These are phyloP conservation scores for Eucalyptus albens DNA, from an alignment of 345 rosid genomes.

Conservation along the genomic window DNA sequence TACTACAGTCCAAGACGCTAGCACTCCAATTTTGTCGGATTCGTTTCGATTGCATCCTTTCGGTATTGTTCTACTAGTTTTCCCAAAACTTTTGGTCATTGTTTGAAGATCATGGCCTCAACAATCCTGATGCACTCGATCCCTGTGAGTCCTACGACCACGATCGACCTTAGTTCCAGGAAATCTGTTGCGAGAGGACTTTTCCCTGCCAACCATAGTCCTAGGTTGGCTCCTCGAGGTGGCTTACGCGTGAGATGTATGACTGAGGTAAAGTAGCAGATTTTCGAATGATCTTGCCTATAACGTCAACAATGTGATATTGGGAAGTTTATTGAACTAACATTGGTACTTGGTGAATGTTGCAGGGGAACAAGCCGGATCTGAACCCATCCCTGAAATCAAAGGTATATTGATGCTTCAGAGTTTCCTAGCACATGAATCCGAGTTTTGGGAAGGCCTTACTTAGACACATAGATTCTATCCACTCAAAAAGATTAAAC, in stretches of 20 bases:
- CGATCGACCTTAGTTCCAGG: background rate
- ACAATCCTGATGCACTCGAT: background rate
- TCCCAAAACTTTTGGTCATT: background rate
- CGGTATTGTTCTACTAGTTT: background rate
- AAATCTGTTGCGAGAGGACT: background rate
- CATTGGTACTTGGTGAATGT: background rate
- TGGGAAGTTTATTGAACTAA: background rate
- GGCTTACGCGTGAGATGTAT: background rate
- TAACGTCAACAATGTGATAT: background rate
- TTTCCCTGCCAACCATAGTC: background rate
- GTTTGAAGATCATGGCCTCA: background rate
- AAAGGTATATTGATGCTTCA: background rate
- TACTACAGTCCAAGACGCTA: background rate
- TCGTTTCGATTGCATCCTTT: background rate
- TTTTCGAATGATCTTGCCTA: background rate
- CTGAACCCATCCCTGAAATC: background rate
- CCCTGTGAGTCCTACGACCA: constrained; percentile 13
- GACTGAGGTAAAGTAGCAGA: background rate
- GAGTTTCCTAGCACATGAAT: background rate
- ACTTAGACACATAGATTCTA: background rate
- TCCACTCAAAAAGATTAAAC: background rate
- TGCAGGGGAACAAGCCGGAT: background rate
- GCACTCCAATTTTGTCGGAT: background rate
- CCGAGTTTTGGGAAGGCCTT: background rate
- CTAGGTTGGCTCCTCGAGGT: background rate